phyloP scores from a whole-genome alignment of 164 flowering plant species.

The Berberis thunbergii region DNA sequence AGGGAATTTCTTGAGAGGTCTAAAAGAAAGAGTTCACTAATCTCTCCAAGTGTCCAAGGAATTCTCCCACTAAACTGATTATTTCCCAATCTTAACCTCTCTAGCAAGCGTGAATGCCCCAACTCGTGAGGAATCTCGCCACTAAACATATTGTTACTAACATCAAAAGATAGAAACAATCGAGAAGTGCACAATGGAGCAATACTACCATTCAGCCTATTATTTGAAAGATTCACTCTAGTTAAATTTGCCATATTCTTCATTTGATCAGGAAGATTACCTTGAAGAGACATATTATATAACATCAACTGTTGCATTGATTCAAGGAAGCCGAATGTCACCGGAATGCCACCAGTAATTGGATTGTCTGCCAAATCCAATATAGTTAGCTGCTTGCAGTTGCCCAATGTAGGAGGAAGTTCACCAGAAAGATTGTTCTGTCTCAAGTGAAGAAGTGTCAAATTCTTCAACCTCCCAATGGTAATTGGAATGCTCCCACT shows the following conservation, averaged over 20 bases:
- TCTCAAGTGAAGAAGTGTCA: conserved; percentile 68
- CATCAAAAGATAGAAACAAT: conserved; percentile 73
- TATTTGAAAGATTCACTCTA: conserved; percentile 73
- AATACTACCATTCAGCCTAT: conserved; percentile 74
- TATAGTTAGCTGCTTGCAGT: conserved; percentile 47
- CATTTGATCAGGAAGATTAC: conserved; percentile 56
- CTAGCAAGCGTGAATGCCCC: conserved; percentile 62
- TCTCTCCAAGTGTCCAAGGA: conserved; percentile 51
- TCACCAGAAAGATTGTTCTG: conserved; percentile 70
- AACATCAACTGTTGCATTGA: conserved; percentile 67
- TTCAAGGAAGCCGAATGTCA: conserved; percentile 43
- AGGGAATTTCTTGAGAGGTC: conserved; percentile 75
- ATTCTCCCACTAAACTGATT: conserved; percentile 61
- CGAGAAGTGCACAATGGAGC: conserved; percentile 51
- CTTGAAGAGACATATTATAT: conserved; percentile 86
- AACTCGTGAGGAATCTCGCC: conserved; percentile 57
- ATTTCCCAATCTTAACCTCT: conserved; percentile 63
- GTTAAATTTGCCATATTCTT: conserved; percentile 50
- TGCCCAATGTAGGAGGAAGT: conserved; percentile 66
- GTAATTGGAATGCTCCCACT: conserved; percentile 61
- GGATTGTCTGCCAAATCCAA: conserved; percentile 87
- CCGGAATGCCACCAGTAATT: conserved; percentile 61
- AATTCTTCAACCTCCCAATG: conserved; percentile 55
- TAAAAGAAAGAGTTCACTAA: conserved; percentile 47
- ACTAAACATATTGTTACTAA: conserved; percentile 61